Percentiles rank a stretch among this genome's conserved stretches.
Evolutionary conservation across 495 filamentous ascomycete genomes (phyloP).

Genomic region (Annulohypoxylon bovei): DNA sequence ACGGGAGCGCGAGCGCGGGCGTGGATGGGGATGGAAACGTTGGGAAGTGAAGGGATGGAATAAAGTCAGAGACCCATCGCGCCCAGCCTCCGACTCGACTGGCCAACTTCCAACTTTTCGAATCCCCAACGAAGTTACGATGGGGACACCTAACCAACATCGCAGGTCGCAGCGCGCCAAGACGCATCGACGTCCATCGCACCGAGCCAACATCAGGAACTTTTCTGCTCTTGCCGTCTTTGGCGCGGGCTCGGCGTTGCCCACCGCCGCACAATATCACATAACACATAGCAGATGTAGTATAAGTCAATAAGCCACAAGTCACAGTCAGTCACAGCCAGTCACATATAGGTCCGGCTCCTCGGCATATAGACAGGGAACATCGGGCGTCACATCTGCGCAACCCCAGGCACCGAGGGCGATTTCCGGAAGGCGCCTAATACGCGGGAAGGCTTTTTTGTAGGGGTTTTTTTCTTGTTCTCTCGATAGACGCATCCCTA

Average conservation of each 20-base stretch:
- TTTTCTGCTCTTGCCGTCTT: not conserved
- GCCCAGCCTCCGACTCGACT: not conserved
- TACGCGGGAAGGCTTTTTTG: not conserved
- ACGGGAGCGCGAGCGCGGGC: not conserved
- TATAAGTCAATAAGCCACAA: not conserved
- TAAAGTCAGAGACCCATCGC: not conserved
- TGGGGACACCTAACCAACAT: not conserved
- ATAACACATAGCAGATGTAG: not conserved
- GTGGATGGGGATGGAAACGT: not conserved
- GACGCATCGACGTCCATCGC: not conserved
- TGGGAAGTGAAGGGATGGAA: not conserved
- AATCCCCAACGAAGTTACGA: constrained; percentile 3
- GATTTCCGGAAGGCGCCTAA: not conserved
- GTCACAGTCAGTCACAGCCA: not conserved
- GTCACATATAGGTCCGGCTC: constrained; percentile 15
- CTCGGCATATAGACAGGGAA: constrained; percentile 40
- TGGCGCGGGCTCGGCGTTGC: constrained; percentile 8
- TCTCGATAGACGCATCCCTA: not conserved
- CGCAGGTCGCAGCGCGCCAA: constrained; percentile 28
- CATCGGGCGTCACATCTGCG: constrained; percentile 2
- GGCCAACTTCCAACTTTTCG: not conserved
- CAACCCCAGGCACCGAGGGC: not conserved
- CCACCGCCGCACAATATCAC: not conserved
- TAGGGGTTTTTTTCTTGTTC: not conserved
- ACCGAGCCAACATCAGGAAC: not conserved